Base-by-base conservation (phyloP, 345 rosid genomes). In the Stellera chamaejasme region DNA sequence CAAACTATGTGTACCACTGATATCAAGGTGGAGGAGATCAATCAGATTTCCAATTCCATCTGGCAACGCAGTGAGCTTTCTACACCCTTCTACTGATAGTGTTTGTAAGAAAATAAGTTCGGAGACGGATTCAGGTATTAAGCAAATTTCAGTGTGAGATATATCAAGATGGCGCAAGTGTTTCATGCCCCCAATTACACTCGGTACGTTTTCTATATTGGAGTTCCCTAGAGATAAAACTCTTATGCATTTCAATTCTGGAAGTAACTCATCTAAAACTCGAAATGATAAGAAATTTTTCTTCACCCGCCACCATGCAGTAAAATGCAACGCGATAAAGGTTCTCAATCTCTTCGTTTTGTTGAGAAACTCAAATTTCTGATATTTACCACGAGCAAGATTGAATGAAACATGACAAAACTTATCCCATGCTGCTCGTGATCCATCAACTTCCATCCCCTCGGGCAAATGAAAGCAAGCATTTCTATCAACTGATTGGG, bases 11-110 rank as follows among this genome's bases (percentile, higher is more conserved):
- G 68, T 52, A 27, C 14, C 56, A 13, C 56, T 39, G 27, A 64
- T 52, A 59, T 77, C 73, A 27, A 77, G 67, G 48, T 65, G 59
- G 14, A 27, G 62, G 39, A 73, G 52, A 45, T 62, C 56, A 14
- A 45, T 55, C 47, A 77, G 52, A 6, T 54, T 41, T 4, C 68
- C 27, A 48, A 70, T 32, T 9, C 49, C 48, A 2, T 28, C 2
- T 1, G 76, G 71, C 54, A 77, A 27, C 59, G 61, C 43, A 5
- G 11, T 19, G 13, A 70, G 68, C n/a, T 7, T 1, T 2, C 1
- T 3, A 12, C 81, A 73, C 0, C 51, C 13, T 13, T 50, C 13
- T 48, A 72, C 55, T 39, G 64, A 47, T 47, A 73, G 50, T 9
- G 72, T 66, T 47, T 66, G 55, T 11, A 66, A 47, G n/a, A 53